Base-by-base conservation (phyloP, 2,329 filamentous ascomycete species). In the Epichloe sp. region DNA sequence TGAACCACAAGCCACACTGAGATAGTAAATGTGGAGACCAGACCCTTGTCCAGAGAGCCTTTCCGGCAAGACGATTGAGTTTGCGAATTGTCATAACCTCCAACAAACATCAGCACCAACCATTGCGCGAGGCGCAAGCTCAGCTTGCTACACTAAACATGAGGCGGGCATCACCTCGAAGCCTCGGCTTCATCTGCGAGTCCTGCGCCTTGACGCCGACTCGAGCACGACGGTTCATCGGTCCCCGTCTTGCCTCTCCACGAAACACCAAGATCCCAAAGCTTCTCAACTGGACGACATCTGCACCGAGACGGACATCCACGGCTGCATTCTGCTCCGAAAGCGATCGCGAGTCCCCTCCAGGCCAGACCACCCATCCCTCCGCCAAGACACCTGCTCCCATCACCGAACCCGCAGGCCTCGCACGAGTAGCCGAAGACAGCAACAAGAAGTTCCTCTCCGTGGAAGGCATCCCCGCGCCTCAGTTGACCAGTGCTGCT, bases 391-490 rank as follows among this genome's bases (percentile, higher is more conserved):
- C 36, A 7, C 40, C 48, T 19, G 21, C 58, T 49, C 59, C 63
- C 51, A 54, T 65, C 37, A 63, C 66, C 5, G 67, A 73, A 54
- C 61, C 72, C 19, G 59, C 64, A 45, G 67, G 70, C 52, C 63
- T 76, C 40, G 65, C 66, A 34, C 60, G 62, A 40, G 63, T 71
- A 15, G 71, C 74, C 35, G 65, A 71, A 53, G 69, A 68, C 40
- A 69, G 70, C 53, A 65, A 63, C 51, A 65, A 68, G 51, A 67
- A 68, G 51, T 73, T 77, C 47, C 59, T 74, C 38, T 68, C 65
- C 19, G 68, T 70, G 11, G 64, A 69, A 47, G 71, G 68, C 41
- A 71, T 76, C 35, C 74, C 74, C 0, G 63, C 68, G 2, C 67
- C 71, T 53, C 61, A 69, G 50, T 63, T 71, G 51, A 73, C 72